These are phyloP conservation scores for Aspergillus arachidicola DNA, from an alignment of 2,329 filamentous ascomycete species.

Conservation along the genomic window DNA sequence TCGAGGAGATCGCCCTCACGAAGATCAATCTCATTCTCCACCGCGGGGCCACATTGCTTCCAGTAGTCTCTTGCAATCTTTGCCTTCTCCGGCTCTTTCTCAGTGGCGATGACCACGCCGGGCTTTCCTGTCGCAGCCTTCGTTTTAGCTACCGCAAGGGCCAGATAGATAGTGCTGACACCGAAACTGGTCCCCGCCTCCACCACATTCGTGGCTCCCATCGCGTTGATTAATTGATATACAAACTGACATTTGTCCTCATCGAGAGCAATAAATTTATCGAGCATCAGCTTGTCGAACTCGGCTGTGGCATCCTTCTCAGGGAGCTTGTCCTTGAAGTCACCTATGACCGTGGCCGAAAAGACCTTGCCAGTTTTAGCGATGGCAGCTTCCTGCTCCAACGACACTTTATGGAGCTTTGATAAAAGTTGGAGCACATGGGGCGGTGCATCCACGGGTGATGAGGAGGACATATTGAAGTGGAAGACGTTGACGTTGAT, in stretches of 20 bases:
- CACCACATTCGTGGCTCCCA: slow-evolving; percentile 55
- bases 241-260: slow-evolving; percentile 60
- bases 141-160: slow-evolving; percentile 59
- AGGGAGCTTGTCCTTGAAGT: slow-evolving; percentile 13
- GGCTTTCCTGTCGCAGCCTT: slow-evolving; percentile 30
- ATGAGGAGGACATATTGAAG: slow-evolving; percentile 12
- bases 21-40: slow-evolving; percentile 58
- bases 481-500: too few relatives aligned
- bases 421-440: slow-evolving; percentile 26
- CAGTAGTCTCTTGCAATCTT: slow-evolving; percentile 55
- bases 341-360: slow-evolving; percentile 21
- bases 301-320: slow-evolving; percentile 7
- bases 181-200: slow-evolving; percentile 66
- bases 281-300: slow-evolving; percentile 35
- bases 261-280: slow-evolving; percentile 64
- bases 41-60: slow-evolving; percentile 52
- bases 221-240: slow-evolving; percentile 57
- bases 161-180: slow-evolving; percentile 65
- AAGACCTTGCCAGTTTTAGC: slow-evolving; percentile 23
- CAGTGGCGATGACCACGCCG: slow-evolving; percentile 61
- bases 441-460: slow-evolving; percentile 19
- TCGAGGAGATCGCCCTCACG: slow-evolving; percentile 60
- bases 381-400: slow-evolving; percentile 26
- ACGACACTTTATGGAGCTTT: slow-evolving; percentile 22
- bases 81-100: slow-evolving; percentile 60